Evolutionary conservation across 768 basidiomycete genomes (phyloP), one percentile per base, ranked within the genome.

Genomic region (Boletus vinaceobasis): DNA sequence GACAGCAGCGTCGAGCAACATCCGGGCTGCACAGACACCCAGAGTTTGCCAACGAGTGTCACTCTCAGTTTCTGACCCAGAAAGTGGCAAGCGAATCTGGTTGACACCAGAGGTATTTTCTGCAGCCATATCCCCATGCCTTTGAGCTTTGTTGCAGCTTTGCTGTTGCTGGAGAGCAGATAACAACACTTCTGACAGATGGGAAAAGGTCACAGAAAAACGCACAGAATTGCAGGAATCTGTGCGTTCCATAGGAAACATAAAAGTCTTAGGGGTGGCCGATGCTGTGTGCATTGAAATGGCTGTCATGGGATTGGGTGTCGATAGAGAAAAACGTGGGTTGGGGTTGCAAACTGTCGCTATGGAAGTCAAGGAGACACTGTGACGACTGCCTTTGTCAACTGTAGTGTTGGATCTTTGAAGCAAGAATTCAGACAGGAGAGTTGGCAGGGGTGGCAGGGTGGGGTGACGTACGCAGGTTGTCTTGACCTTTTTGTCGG

Each of bases 271-370:
- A 31, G 74, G 73, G 7, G 77, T 70, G 55, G 77, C 79, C 5
- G 82, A 81, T 5, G 83, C 85, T 0, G 85, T 88, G 58, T 0
- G 81, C n/a, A n/a, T 68, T 1, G 86, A 87, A 13, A 89, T 52
- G 14, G 84, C 85, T 17, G 87, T 90, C 36, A 87, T 88, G 1
- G 85, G 75, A 53, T 77, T 81, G 0, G 80, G 79, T 3, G 80
- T 82, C 35, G 84, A 65, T 8, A 77, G 61, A 10, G 82, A 75
- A 44, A 81, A 79, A n/a, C 76, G 70, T 15, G 78, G 63, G 51
- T 66, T 55, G 45, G 67, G 52, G 47, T 70, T 71, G 60, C 83
- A 78, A 35, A 81, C 65, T 5, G 82, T 84, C n/a, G 64, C 52
- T 21, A 65, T 72, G 7, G 79, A 79, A 38, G 69, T 66, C 43